Percentiles rank a stretch among this genome's conserved stretches.
phyloP scores from a whole-genome alignment of 2,329 filamentous ascomycete genomes.

The Pseudophaeomoniella oleicola region DNA sequence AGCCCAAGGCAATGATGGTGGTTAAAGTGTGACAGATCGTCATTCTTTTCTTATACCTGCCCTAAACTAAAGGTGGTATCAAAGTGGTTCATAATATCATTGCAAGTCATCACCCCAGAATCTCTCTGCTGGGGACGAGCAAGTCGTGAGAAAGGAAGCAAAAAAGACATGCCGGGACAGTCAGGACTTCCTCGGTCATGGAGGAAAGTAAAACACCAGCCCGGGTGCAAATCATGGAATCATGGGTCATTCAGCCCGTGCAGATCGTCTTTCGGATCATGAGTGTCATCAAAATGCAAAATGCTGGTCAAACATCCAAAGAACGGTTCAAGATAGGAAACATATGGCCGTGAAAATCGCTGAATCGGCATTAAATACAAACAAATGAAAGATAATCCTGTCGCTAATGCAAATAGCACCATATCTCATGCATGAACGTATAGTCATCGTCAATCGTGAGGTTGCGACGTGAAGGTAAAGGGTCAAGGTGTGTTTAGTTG shows the following conservation, averaged over 20 bases:
- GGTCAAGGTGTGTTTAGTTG: conserved; percentile 41
- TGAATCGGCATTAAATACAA: neutral
- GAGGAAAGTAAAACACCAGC: neutral
- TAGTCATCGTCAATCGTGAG: neutral
- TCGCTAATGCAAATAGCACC: neutral
- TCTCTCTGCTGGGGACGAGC: too few relatives aligned
- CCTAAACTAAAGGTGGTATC: too few relatives aligned
- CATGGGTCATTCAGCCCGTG: neutral
- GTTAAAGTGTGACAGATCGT: too few relatives aligned
- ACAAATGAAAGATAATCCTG: neutral
- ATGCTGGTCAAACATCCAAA: too few relatives aligned
- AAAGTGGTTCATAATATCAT: too few relatives aligned
- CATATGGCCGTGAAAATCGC: neutral
- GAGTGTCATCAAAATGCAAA: neutral
- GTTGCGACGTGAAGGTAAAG: too few relatives aligned
- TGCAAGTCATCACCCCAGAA: too few relatives aligned
- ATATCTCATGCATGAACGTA: neutral
- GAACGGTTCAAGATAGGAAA: too few relatives aligned
- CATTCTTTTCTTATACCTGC: too few relatives aligned
- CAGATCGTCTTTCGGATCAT: neutral
- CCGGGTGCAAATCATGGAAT: neutral
- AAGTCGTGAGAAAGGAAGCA: neutral
- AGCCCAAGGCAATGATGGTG: too few relatives aligned
- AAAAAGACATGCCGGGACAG: too few relatives aligned
- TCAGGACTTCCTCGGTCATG: too few relatives aligned